Evolutionary conservation across 345 rosid genomes (phyloP).

Genomic region (Camelina sativa): DNA sequence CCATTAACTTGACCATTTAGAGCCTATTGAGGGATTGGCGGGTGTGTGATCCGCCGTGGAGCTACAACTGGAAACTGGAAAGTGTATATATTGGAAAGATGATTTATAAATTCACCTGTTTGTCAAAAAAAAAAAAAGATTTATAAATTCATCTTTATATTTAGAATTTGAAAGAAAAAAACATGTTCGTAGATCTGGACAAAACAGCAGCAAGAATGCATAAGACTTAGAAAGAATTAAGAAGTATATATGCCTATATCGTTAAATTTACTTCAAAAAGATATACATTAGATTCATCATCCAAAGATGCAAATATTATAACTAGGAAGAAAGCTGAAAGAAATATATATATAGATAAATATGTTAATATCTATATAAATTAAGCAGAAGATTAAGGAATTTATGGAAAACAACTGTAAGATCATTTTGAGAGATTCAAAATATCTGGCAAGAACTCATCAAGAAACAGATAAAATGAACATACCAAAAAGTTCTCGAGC

Average conservation of each 20-base stretch:
- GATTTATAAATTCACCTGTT: background rate
- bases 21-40: background rate
- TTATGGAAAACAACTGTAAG: background rate
- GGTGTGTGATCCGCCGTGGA: too few species aligned
- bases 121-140: too few species aligned
- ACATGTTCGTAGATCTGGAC: constrained; percentile 7
- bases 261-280: background rate
- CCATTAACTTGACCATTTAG: background rate
- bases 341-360: too few species aligned
- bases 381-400: background rate
- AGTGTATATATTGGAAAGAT: background rate
- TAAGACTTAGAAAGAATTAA: background rate
- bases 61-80: too few species aligned
- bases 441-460: constrained; percentile 9
- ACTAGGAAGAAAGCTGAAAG: background rate
- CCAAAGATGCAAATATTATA: background rate
- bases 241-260: background rate
- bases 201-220: background rate
- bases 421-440: background rate
- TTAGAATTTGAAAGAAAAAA: background rate
- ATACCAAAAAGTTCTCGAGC: background rate
- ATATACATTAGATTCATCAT: background rate
- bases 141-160: too few species aligned
- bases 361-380: too few species aligned
- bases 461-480: constrained; percentile 8